A percentile compares a stretch with the other conserved stretches of the same genome.
phyloP scores from a whole-genome alignment of 257 asterid species.

The Cordia subcordata region DNA sequence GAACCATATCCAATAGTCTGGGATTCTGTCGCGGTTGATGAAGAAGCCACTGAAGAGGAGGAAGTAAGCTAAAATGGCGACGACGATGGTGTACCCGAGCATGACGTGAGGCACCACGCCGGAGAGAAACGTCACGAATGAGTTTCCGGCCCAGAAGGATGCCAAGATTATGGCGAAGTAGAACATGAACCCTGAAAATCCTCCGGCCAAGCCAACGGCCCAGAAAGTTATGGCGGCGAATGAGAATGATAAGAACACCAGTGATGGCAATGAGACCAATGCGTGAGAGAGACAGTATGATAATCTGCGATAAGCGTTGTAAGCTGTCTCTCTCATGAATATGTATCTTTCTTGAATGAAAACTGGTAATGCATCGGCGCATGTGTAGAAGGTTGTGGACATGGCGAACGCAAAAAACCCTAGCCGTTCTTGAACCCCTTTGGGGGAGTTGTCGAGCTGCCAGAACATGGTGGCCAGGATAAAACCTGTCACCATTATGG shows the following conservation, averaged over 20 bases:
- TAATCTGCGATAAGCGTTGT: slow-evolving; percentile 61
- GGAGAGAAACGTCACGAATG: slow-evolving; percentile 71
- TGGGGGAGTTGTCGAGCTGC: slow-evolving; percentile 61
- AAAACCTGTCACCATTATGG: slow-evolving; percentile 61
- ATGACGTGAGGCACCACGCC: slow-evolving; percentile 77
- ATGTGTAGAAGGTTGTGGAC: slow-evolving; percentile 76
- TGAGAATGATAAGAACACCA: slow-evolving; percentile 44
- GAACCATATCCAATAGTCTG: slow-evolving; percentile 85
- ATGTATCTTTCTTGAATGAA: slow-evolving; percentile 70
- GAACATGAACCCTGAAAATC: slow-evolving; percentile 44
- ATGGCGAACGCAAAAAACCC: slow-evolving; percentile 78
- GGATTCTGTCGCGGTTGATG: slow-evolving; percentile 69
- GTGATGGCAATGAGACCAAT: slow-evolving; percentile 46
- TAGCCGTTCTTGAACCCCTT: slow-evolving; percentile 61
- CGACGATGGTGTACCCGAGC: slow-evolving; percentile 74
- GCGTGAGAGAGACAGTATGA: slow-evolving; percentile 73
- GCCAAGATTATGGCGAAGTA: slow-evolving; percentile 52
- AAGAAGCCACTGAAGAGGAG: slow-evolving; percentile 78
- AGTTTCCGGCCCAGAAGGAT: slow-evolving; percentile 79
- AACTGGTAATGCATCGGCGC: slow-evolving; percentile 73
- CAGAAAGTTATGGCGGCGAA: slow-evolving; percentile 63
- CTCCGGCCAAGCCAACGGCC: slow-evolving; percentile 70
- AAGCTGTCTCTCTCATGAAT: slow-evolving; percentile 71
- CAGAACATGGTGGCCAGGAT: slow-evolving; percentile 69
- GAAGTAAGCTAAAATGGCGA: slow-evolving; percentile 65